These are phyloP conservation scores for Dactylellina cionopaga DNA, from an alignment of 2,329 filamentous ascomycete species.

Conservation along the genomic window DNA sequence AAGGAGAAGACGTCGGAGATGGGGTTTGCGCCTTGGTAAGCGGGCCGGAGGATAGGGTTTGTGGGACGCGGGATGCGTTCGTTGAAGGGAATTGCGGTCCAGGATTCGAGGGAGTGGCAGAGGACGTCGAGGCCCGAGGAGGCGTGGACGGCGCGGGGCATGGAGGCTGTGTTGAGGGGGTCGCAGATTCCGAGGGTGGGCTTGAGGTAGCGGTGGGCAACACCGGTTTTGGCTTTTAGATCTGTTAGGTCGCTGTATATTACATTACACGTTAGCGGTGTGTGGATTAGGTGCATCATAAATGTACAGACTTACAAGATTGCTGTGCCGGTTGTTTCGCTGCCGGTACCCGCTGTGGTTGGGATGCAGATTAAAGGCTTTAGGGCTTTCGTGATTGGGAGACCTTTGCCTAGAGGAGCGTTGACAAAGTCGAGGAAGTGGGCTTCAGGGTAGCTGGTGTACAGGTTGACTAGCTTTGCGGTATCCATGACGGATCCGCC, in stretches of 20 bases:
- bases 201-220: slow-evolving; percentile 94
- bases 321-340: slow-evolving; percentile 95
- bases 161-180: slow-evolving; percentile 87
- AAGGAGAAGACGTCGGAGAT: slow-evolving; percentile 98
- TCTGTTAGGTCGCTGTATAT: slow-evolving; percentile 75
- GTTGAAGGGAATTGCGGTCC: slow-evolving; percentile 95
- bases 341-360: slow-evolving; percentile 86
- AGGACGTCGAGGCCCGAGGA: slow-evolving; percentile 92
- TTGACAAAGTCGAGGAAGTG: slow-evolving; percentile 98
- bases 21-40: slow-evolving; percentile 96
- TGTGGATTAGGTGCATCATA: not conserved
- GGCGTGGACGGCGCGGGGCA: slow-evolving; percentile 93
- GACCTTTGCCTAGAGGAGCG: slow-evolving; percentile 85
- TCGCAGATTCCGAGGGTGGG: slow-evolving; percentile 89
- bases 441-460: slow-evolving; percentile 87
- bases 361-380: slow-evolving; percentile 83
- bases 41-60: slow-evolving; percentile 89
- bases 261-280: not conserved
- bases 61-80: slow-evolving; percentile 83
- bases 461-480: slow-evolving; percentile 98
- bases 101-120: slow-evolving; percentile 93
- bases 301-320: slow-evolving; percentile 71
- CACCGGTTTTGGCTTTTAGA: slow-evolving; percentile 91
- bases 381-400: slow-evolving; percentile 76
- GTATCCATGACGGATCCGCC: slow-evolving; percentile 97